Evolutionary conservation across 1,139 yeast species (phyloP).

Genomic region (Saccharomyces hybrid): DNA sequence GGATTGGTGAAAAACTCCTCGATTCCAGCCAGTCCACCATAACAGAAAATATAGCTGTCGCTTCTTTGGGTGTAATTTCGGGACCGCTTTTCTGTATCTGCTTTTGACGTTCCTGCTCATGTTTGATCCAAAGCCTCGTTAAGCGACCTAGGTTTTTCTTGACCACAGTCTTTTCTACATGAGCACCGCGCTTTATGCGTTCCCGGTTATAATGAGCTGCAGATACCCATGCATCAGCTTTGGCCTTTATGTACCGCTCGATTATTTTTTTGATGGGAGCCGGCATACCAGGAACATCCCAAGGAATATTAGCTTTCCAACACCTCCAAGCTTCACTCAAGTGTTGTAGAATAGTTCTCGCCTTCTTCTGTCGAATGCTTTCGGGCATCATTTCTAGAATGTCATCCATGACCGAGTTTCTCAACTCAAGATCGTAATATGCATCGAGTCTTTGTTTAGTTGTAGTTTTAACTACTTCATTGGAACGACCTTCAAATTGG

Average conservation of each 20-base stretch:
- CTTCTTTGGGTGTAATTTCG: constrained; percentile 76
- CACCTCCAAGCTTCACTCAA: constrained; percentile 98
- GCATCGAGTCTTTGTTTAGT: constrained; percentile 95
- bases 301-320: constrained; percentile 97
- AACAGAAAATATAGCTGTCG: constrained; percentile 75
- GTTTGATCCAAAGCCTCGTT: constrained; percentile 85
- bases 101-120: constrained; percentile 84
- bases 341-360: constrained; percentile 85
- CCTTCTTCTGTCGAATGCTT: constrained; percentile 79
- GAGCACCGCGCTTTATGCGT: constrained; percentile 76
- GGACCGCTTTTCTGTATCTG: constrained; percentile 83
- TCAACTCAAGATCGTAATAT: constrained; percentile 82
- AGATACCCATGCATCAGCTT: constrained; percentile 95
- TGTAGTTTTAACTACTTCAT: constrained; percentile 86
- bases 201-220: constrained; percentile 91
- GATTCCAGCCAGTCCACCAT: constrained; percentile 93
- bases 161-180: constrained; percentile 90
- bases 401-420: constrained; percentile 94
- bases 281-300: constrained; percentile 97
- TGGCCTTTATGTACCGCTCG: constrained; percentile 82
- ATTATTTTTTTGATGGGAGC: constrained; percentile 81
- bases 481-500: constrained; percentile 93
- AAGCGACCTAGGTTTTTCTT: constrained; percentile 86
- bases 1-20: constrained; percentile 76
- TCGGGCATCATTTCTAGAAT: constrained; percentile 96